Percentiles rank a stretch among this genome's conserved stretches.
Evolutionary conservation across 2,329 filamentous ascomycete genomes (phyloP).

Genomic region (Capronia americana): DNA sequence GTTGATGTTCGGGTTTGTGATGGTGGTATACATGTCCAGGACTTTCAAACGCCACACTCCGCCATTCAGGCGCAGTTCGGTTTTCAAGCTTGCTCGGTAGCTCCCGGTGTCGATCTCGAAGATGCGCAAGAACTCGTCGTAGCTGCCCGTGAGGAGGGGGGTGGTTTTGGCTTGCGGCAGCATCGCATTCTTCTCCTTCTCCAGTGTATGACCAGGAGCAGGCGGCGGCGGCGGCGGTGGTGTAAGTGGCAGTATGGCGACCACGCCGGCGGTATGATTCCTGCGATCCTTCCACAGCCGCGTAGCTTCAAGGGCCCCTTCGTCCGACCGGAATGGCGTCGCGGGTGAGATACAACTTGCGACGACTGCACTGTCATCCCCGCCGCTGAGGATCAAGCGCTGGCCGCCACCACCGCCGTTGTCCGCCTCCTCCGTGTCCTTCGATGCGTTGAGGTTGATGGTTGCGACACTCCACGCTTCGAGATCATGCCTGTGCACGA

Average conservation of each 20-base stretch:
- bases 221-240: constrained; percentile 39
- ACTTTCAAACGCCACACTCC: constrained; percentile 88
- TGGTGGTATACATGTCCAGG: constrained; percentile 37
- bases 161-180: constrained; percentile 41
- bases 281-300: constrained; percentile 53
- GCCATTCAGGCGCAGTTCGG: constrained; percentile 71
- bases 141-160: constrained; percentile 83
- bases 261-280: constrained; percentile 81
- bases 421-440: neutral
- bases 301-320: constrained; percentile 7
- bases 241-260: constrained; percentile 76
- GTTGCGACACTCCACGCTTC: constrained; percentile 79
- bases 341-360: constrained; percentile 36
- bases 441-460: constrained; percentile 45
- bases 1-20: neutral
- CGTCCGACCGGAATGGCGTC: constrained; percentile 20
- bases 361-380: constrained; percentile 72
- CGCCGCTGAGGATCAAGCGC: constrained; percentile 60
- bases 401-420: neutral
- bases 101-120: constrained; percentile 48
- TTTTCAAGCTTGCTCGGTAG: constrained; percentile 44
- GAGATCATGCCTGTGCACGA: constrained; percentile 54
- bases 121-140: constrained; percentile 82
- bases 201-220: neutral
- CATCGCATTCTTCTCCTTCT: neutral